These are phyloP conservation scores for Lodderomyces margitis DNA, from an alignment of 1,139 yeast species.

Conservation along the genomic window DNA sequence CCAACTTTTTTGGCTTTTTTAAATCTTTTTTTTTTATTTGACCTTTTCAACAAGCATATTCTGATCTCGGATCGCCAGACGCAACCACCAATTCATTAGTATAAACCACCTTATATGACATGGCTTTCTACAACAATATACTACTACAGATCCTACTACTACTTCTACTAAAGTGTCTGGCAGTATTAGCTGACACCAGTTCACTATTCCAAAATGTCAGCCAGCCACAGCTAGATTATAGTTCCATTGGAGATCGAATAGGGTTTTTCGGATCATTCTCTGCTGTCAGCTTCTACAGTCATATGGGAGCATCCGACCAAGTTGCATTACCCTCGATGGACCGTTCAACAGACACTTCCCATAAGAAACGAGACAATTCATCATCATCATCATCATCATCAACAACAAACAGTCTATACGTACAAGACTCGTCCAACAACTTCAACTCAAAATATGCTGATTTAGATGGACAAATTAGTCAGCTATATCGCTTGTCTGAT, in stretches of 20 bases:
- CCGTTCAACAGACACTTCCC: not conserved
- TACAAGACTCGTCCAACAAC: conserved; percentile 30
- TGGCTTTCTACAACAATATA: not conserved
- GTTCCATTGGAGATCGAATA: conserved; percentile 39
- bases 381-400: conserved; percentile 13
- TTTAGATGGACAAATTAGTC: conserved; percentile 34
- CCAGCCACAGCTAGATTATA: conserved; percentile 34
- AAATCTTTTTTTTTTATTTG: not conserved
- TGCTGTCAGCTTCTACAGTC: conserved; percentile 57
- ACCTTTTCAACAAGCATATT: too few relatives aligned
- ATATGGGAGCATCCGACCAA: conserved; percentile 45
- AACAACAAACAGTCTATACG: conserved; percentile 20
- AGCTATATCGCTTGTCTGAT: conserved; percentile 25
- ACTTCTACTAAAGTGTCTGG: conserved; percentile 5
- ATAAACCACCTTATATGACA: too few relatives aligned
- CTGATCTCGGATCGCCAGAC: too few relatives aligned
- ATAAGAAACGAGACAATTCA: not conserved
- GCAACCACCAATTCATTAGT: not conserved
- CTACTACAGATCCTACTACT: conserved; percentile 5
- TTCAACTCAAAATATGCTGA: conserved; percentile 30
- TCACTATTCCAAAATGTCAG: conserved; percentile 14
- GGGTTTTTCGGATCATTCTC: conserved; percentile 67
- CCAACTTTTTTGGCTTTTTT: too few relatives aligned
- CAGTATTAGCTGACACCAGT: conserved; percentile 3
- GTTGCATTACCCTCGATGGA: conserved; percentile 17